Evolutionary conservation across 2,329 filamentous ascomycete species (phyloP).

Genomic region (Podosphaera aphanis): DNA sequence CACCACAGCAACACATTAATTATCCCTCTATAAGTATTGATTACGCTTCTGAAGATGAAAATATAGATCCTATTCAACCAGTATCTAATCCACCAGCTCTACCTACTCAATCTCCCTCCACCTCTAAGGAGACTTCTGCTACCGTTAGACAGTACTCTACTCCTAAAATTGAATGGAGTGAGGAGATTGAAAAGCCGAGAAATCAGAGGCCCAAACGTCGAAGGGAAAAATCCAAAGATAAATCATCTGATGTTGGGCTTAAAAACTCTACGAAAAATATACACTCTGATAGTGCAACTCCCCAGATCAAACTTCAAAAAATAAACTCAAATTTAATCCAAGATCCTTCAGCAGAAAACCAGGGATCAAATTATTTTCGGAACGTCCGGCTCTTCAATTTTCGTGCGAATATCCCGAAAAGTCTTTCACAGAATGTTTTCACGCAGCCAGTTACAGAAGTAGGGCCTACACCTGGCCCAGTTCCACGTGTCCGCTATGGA

Average conservation of each 20-base stretch:
- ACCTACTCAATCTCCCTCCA: neutral
- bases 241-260: neutral
- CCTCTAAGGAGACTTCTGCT: neutral
- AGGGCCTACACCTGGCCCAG: slow-evolving; percentile 11
- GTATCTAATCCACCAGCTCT: no score
- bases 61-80: neutral
- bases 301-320: neutral
- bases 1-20: neutral
- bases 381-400: slow-evolving; percentile 32
- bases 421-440: slow-evolving; percentile 50
- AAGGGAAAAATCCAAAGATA: neutral
- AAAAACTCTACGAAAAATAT: neutral
- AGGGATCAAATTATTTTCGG: slow-evolving; percentile 23
- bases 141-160: neutral
- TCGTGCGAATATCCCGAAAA: slow-evolving; percentile 36
- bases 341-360: neutral
- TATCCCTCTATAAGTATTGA: neutral
- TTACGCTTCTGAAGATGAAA: neutral
- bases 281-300: neutral
- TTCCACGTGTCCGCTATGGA: slow-evolving; percentile 35
- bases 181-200: neutral
- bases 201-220: neutral
- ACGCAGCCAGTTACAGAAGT: slow-evolving; percentile 20
- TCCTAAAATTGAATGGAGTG: neutral
- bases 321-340: neutral